Percentiles rank a stretch among this genome's conserved stretches.
phyloP scores from a whole-genome alignment of 305 asterid species.

The Rubia balearica region DNA sequence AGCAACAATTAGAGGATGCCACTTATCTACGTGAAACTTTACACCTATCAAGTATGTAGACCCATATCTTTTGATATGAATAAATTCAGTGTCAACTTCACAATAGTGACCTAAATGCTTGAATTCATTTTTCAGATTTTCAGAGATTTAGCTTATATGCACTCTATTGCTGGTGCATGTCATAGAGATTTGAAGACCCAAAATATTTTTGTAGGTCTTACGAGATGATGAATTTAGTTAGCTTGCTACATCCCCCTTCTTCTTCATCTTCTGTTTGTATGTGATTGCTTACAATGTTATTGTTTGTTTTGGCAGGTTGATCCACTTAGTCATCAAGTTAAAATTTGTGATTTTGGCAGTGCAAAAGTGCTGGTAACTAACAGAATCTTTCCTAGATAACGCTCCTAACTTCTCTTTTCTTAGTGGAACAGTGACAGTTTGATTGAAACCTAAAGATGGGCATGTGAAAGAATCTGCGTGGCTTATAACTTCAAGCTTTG shows the following conservation, averaged over 20 bases:
- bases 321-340: slow-evolving; percentile 69
- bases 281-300: background rate
- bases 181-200: slow-evolving; percentile 96
- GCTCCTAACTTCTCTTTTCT: background rate
- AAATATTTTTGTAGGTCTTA: slow-evolving; percentile 63
- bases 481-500: background rate
- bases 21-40: slow-evolving; percentile 81
- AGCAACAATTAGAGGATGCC: slow-evolving; percentile 87
- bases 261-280: background rate
- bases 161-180: slow-evolving; percentile 81
- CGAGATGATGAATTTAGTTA: background rate
- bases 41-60: slow-evolving; percentile 73
- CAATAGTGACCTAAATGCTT: slow-evolving; percentile 8
- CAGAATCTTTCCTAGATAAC: background rate
- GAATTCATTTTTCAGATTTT: slow-evolving; percentile 48
- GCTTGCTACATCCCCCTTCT: background rate
- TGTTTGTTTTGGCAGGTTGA: slow-evolving; percentile 48
- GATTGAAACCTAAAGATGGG: background rate
- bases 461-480: background rate
- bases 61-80: background rate
- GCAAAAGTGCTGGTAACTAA: slow-evolving; percentile 83
- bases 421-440: background rate
- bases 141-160: slow-evolving; percentile 95
- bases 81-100: background rate
- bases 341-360: slow-evolving; percentile 94